Conservation (phyloP, 73 alveolate species). For the Tetrahymena borealis region DNA sequence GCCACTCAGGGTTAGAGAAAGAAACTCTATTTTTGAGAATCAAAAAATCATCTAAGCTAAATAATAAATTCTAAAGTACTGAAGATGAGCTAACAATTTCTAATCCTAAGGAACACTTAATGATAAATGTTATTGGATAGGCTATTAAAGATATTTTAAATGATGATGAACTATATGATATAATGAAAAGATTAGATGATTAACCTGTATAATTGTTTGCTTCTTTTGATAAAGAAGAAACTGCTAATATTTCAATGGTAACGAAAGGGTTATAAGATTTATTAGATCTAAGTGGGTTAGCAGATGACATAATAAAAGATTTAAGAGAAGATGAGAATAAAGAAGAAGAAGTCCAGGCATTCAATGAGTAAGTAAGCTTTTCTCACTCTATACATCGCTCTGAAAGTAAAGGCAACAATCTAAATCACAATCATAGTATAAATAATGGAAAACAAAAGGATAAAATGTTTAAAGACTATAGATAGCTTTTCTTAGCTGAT, state of each 20-base stretch:
- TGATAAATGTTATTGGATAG: not conserved
- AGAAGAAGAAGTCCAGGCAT: not conserved
- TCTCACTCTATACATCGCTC: not conserved
- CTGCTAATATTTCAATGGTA: not conserved
- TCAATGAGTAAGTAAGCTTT: not conserved
- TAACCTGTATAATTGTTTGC: not conserved
- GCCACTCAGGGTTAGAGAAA: not conserved
- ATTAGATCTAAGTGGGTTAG: not conserved
- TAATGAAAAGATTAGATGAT: not conserved
- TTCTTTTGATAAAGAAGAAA: conserved; percentile 26
- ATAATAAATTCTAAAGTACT: not conserved
- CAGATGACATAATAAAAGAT: not conserved
- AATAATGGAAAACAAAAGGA: conserved; percentile 1
- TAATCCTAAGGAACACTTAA: not conserved
- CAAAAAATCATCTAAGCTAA: conserved; percentile 46
- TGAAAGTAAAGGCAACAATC: not conserved
- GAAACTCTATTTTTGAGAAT: conserved; percentile 58
- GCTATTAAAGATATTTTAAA: not conserved
- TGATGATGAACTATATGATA: not conserved
- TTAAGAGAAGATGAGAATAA: conserved; percentile 3
- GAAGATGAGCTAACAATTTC: not conserved
- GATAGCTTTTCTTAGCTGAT: conserved; percentile 53
- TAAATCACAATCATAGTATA: not conserved
- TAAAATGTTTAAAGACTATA: conserved; percentile 18
- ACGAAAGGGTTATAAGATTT: not conserved